phyloP scores from a whole-genome alignment of 768 basidiomycete species.

The Hemileccinum impolitum region DNA sequence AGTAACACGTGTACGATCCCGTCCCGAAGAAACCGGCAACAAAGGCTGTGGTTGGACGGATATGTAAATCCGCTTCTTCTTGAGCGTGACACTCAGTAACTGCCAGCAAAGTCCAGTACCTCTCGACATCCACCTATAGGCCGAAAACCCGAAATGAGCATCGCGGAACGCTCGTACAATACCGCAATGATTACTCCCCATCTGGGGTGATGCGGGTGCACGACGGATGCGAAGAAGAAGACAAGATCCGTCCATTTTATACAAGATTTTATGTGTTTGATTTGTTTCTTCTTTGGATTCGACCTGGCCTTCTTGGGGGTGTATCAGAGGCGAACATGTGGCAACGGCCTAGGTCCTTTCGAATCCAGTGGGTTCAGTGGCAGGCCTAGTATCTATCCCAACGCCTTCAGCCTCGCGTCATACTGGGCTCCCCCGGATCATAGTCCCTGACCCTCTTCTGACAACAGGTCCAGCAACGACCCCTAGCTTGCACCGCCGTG shows the following conservation, averaged over 20 bases:
- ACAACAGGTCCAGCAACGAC: too few relatives aligned
- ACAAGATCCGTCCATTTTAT: conserved; percentile 1
- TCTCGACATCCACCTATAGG: neutral
- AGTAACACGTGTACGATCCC: conserved; percentile 14
- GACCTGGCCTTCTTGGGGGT: neutral
- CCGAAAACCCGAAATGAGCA: conserved; percentile 14
- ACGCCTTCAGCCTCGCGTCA: neutral
- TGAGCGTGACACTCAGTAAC: conserved; percentile 3
- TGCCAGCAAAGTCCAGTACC: neutral
- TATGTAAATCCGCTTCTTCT: conserved; percentile 6
- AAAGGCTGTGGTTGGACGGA: conserved; percentile 4
- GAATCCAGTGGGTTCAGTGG: neutral
- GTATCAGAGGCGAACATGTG: conserved; percentile 12
- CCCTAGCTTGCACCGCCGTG: conserved; percentile 6
- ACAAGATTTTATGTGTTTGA: neutral
- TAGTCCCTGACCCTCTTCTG: neutral
- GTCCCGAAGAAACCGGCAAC: neutral
- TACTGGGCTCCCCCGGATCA: neutral
- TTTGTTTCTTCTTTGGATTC: neutral
- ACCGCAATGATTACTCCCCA: neutral
- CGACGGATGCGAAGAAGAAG: conserved; percentile 12
- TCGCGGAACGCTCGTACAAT: conserved; percentile 22
- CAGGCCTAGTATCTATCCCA: neutral
- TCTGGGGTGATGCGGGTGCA: conserved; percentile 14
- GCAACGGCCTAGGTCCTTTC: neutral